A percentile compares a stretch with the other conserved stretches of the same genome.
These are phyloP conservation scores for Chaetomium olivaceum DNA, from an alignment of 2,329 filamentous ascomycete species.

Conservation along the genomic window DNA sequence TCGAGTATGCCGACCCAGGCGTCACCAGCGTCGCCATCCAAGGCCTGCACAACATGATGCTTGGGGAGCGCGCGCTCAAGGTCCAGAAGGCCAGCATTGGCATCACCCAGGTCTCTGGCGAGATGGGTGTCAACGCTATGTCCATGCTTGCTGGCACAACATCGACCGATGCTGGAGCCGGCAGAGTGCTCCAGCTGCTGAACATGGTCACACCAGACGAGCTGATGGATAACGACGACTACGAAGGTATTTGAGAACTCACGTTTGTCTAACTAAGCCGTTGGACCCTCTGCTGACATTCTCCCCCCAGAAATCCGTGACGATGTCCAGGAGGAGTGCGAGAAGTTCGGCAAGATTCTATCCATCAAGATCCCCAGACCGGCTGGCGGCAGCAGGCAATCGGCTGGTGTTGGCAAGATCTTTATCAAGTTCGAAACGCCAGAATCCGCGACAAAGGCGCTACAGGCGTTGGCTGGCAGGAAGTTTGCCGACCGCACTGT, in stretches of 20 bases:
- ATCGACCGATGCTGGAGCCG: constrained; percentile 73
- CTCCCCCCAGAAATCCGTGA: constrained; percentile 84
- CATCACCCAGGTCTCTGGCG: constrained; percentile 86
- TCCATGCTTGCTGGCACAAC: constrained; percentile 93
- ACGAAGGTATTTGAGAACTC: constrained; percentile 67
- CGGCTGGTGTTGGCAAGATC: constrained; percentile 93
- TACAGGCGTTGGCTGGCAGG: constrained; percentile 86
- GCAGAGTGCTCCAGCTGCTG: constrained; percentile 84
- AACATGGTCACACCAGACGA: constrained; percentile 99
- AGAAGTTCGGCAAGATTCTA: constrained; percentile 81
- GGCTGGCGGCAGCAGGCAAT: constrained; percentile 76
- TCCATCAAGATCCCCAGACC: constrained; percentile 94
- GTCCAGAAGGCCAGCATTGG: constrained; percentile 89
- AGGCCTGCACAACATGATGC: constrained; percentile 87
- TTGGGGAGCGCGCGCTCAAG: constrained; percentile 82
- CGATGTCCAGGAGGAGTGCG: constrained; percentile 89
- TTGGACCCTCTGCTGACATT: not conserved
- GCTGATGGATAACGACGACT: constrained; percentile 89
- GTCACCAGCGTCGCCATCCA: constrained; percentile 85
- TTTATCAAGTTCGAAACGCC: constrained; percentile 87
- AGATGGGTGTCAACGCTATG: constrained; percentile 97
- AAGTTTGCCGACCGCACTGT: constrained; percentile 97
- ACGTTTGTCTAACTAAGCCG: not conserved
- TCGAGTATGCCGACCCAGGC: constrained; percentile 80
- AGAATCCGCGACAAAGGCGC: constrained; percentile 78